Percentiles rank a stretch among this genome's conserved stretches.
These are phyloP conservation scores for Alternaria sp. DNA, from an alignment of 2,329 filamentous ascomycete species.

Conservation along the genomic window DNA sequence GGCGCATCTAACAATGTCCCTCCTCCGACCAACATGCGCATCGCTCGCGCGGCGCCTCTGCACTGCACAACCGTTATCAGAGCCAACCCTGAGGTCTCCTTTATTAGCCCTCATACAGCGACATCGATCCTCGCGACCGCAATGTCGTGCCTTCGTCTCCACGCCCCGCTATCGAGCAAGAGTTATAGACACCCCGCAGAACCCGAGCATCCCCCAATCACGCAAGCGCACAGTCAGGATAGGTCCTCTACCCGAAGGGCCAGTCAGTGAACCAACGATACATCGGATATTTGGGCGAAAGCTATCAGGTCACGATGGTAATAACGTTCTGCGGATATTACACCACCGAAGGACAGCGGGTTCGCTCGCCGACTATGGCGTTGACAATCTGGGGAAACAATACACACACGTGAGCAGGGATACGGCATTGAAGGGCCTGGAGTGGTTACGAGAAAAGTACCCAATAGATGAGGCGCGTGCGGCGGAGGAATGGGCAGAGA, in stretches of 20 bases:
- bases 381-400: constrained; percentile 41
- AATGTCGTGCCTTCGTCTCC: constrained; percentile 33
- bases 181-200: constrained; percentile 32
- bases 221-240: constrained; percentile 42
- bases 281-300: constrained; percentile 40
- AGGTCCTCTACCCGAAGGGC: constrained; percentile 38
- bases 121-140: constrained; percentile 13
- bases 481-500: constrained; percentile 49
- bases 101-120: constrained; percentile 31
- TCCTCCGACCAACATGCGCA: constrained; percentile 36
- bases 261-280: constrained; percentile 33
- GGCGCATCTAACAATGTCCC: constrained; percentile 30
- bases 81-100: constrained; percentile 23
- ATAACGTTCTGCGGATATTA: constrained; percentile 46
- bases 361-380: constrained; percentile 49
- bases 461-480: constrained; percentile 51
- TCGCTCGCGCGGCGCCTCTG: constrained; percentile 41
- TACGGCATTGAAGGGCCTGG: constrained; percentile 39
- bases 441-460: constrained; percentile 44
- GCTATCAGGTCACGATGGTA: constrained; percentile 39
- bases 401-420: constrained; percentile 36
- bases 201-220: constrained; percentile 25
- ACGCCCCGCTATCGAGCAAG: constrained; percentile 31
- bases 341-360: constrained; percentile 50
- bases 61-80: constrained; percentile 19